phyloP scores from a whole-genome alignment of 805 yeast genomes.

The Candida lessepsii region DNA sequence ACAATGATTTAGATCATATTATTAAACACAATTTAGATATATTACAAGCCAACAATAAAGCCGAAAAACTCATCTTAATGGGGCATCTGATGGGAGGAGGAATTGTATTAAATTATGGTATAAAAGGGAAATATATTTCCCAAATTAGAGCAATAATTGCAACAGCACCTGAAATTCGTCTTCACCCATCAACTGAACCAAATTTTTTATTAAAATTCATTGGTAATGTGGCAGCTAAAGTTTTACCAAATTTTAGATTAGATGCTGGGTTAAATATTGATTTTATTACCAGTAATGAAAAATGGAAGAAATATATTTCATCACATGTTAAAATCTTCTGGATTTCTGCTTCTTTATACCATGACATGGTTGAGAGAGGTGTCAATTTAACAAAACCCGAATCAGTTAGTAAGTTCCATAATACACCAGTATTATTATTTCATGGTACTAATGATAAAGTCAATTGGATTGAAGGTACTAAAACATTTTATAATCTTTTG shows the following conservation, averaged over 20 bases:
- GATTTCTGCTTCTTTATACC: constrained; percentile 57
- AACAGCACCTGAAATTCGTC: constrained; percentile 58
- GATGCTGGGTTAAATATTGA: constrained; percentile 56
- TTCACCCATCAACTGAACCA: constrained; percentile 64
- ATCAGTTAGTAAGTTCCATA: constrained; percentile 33
- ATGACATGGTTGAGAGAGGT: constrained; percentile 68
- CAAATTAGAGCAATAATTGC: constrained; percentile 47
- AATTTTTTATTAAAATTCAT: constrained; percentile 38
- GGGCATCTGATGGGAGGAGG: constrained; percentile 89
- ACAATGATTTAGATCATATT: constrained; percentile 60
- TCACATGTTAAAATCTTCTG: constrained; percentile 36
- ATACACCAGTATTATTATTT: constrained; percentile 49
- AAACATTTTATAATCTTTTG: constrained; percentile 36
- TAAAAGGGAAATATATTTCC: constrained; percentile 50
- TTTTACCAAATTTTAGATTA: constrained; percentile 50
- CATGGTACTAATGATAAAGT: constrained; percentile 68
- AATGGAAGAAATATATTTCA: constrained; percentile 45
- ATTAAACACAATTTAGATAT: constrained; percentile 41
- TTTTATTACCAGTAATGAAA: constrained; percentile 50
- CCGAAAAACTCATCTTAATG: constrained; percentile 48
- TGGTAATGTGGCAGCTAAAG: constrained; percentile 37
- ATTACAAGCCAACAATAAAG: constrained; percentile 8
- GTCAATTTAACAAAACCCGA: constrained; percentile 41
- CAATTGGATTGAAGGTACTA: constrained; percentile 51
- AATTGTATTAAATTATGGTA: constrained; percentile 59